Evolutionary conservation across 2,329 filamentous ascomycete species (phyloP), one percentile per base, ranked within the genome.

Genomic region (Periconia sp.): DNA sequence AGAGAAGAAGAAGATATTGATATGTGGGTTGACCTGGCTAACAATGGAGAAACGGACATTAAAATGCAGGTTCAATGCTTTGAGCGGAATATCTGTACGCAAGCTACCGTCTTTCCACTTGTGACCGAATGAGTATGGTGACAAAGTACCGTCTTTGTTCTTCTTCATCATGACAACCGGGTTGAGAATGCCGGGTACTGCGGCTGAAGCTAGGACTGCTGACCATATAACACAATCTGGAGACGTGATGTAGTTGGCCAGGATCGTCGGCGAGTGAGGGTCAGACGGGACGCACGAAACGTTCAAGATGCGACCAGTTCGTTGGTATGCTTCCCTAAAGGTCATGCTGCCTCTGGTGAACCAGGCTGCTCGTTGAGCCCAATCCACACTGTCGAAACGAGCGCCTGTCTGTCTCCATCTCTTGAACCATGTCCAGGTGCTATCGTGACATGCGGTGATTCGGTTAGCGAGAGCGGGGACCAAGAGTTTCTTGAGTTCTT

Each of bases 201-300:
- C 94, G 3, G 94, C 94, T 6, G 92, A 97, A 1, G 94, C 94
- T 43, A 99, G 78, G 2, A 97, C 92, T 1, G 94, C 93, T 11
- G 92, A 96, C 94, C 95, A 99, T 58, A 99, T 95, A 41, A 99
- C 94, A 69, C 94, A 99, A 76, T 99, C 92, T 0, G 94, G 94
- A 19, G 89, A 90, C 1, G 94, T 97, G 31, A 97, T 83, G 71
- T 97, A 96, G 75, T 99, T 99, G 68, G 91, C 91, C 8, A 99
- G 81, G 60, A 99, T 96, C 0, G 92, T 87, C 1, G 86, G 93
- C 42, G 91, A 95, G 74, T 99, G 92, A 17, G 93, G 94, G 71
- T 99, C 94, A 0, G 93, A 92, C 1, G 94, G 94, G 1, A 99
- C 91, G 72, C 94, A 99, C 6, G 91, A 91, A 10, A 99, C 92